Evolutionary conservation across 2,329 filamentous ascomycete species (phyloP).

Genomic region (Cordyceps fumosorosea): DNA sequence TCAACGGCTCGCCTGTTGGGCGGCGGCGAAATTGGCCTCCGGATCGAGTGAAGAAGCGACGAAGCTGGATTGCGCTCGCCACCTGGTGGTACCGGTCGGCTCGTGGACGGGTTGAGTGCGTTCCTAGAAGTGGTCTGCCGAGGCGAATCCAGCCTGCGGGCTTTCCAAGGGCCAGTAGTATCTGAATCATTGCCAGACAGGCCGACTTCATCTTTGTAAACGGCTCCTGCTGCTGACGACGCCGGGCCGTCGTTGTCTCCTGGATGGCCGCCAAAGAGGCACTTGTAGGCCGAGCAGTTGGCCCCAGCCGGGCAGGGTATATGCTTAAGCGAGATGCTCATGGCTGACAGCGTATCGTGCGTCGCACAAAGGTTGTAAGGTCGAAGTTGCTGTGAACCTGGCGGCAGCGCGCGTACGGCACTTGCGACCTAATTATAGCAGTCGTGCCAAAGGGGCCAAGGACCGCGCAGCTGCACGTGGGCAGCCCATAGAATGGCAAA

Average conservation of each 20-base stretch:
- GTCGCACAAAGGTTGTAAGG: neutral
- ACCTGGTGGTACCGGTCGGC: neutral
- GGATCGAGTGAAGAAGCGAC: neutral
- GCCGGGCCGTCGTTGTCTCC: slow-evolving; percentile 25
- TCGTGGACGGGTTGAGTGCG: neutral
- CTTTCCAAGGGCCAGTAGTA: neutral
- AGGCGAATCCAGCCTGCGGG: neutral
- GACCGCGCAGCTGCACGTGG: neutral
- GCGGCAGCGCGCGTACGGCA: neutral
- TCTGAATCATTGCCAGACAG: neutral
- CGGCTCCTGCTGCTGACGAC: neutral
- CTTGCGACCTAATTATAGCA: neutral
- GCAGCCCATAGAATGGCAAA: neutral
- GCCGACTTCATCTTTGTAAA: neutral
- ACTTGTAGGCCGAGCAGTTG: slow-evolving; percentile 42
- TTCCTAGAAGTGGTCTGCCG: neutral
- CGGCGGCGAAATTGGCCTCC: neutral
- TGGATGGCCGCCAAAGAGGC: slow-evolving; percentile 37
- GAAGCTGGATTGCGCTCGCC: neutral
- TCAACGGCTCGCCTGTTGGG: slow-evolving; percentile 3
- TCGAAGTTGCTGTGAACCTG: neutral
- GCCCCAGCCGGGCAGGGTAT: slow-evolving; percentile 45
- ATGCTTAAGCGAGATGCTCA: slow-evolving; percentile 39
- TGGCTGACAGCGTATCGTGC: slow-evolving; percentile 9
- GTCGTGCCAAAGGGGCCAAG: neutral